phyloP scores from a whole-genome alignment of 257 asterid species.

The Solanum okadae region DNA sequence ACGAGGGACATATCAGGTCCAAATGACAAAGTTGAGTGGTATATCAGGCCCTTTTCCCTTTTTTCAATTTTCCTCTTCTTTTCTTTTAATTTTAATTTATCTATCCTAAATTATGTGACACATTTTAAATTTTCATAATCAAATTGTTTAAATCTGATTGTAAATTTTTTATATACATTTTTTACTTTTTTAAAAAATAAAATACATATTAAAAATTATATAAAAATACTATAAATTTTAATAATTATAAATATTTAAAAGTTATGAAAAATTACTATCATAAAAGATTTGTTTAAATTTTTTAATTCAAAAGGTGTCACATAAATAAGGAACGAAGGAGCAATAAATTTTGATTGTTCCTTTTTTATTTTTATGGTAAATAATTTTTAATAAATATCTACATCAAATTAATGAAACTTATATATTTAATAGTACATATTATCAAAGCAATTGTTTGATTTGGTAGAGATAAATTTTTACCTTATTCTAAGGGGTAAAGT shows the following conservation, averaged over 20 bases:
- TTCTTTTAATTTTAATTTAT: neutral
- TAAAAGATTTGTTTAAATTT: too few species aligned
- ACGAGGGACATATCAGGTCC: too few species aligned
- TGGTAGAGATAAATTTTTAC: neutral
- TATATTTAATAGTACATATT: neutral
- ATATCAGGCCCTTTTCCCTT: too few species aligned
- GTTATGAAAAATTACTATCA: too few species aligned
- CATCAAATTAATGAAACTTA: neutral
- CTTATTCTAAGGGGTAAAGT: neutral
- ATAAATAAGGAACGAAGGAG: too few species aligned
- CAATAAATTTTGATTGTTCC: neutral
- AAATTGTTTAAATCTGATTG: neutral
- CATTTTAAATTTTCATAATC: neutral
- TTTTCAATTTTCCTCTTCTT: neutral
- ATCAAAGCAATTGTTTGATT: neutral
- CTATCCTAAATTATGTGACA: too few species aligned
- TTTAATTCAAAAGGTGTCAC: fast-evolving
- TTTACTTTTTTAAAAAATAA: too few species aligned
- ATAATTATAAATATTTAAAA: too few species aligned
- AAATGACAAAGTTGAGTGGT: too few species aligned
- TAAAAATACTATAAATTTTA: too few species aligned
- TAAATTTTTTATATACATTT: too few species aligned
- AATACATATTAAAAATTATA: too few species aligned
- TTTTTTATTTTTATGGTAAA: neutral
- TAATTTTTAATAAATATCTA: neutral